Base-by-base conservation (phyloP, 768 basidiomycete species). In the Baorangia bicolor region DNA sequence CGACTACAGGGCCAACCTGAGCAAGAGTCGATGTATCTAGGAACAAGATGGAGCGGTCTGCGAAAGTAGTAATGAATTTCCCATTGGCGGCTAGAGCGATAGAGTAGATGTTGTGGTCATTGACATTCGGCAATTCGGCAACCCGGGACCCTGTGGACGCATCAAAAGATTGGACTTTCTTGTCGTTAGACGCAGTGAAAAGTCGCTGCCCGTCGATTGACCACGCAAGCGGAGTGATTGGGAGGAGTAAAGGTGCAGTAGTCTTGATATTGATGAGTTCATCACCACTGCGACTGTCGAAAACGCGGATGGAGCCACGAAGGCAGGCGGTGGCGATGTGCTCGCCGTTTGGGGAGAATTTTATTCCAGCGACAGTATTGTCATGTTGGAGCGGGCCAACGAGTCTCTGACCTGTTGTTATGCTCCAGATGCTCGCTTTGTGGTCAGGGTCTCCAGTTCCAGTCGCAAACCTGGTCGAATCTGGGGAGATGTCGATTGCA, bases 201-300 rank as follows among this genome's bases (percentile, higher is more conserved):
- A 42, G 16, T 16, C 2, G 41, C 10, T 42, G 41, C 5, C 25
- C 16, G 5, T 42, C 4, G 5, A 11, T 42, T 9, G 41, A 42
- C 41, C 41, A 42, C 5, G 23, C 14, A 9, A 42, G 23, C 0
- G 41, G 23, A 9, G 23, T 42, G 16, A 2, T 5, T 25, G 9
- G 0, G 4, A 0, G 2, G 0, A 1, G 4, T 10, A 2, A 18
- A 9, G 41, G 14, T 4, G 16, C 10, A 8, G 2, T 16, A 8
- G 41, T 5, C 4, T 25, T 16, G 16, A 42, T 42, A 8, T 14
- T 16, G 9, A 42, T 25, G 7, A 42, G 5, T 4, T 25, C 4
- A 8, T 42, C 16, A 25, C 41, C 16, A 3, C 4, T 18, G 14
- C 5, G 14, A 25, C 41, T 25, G 16, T 25, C 16, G 2, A 25